Percentiles rank a stretch among this genome's conserved stretches.
These are phyloP conservation scores for Sporobolomyces roseus DNA, from an alignment of 768 basidiomycete genomes.

Conservation along the genomic window DNA sequence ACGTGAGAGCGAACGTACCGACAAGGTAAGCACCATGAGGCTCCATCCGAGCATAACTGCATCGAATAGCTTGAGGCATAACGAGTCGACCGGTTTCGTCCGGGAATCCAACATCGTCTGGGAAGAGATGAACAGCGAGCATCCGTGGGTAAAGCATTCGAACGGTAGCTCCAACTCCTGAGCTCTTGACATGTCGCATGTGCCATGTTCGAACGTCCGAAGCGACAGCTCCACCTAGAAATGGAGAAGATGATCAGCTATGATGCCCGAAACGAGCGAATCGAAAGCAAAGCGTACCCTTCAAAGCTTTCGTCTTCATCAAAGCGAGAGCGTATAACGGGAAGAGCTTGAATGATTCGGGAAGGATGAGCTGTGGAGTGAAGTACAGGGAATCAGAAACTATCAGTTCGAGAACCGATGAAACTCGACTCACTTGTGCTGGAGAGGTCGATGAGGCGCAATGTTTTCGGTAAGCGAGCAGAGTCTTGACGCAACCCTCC, in stretches of 20 bases:
- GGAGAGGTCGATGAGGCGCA: slow-evolving; percentile 73
- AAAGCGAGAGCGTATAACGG: slow-evolving; percentile 76
- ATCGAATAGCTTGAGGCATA: slow-evolving; percentile 74
- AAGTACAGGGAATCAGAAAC: background rate
- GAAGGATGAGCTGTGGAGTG: slow-evolving; percentile 71
- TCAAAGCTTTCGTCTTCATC: slow-evolving; percentile 85
- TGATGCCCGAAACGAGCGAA: background rate
- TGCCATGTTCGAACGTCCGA: slow-evolving; percentile 90
- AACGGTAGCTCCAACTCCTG: slow-evolving; percentile 66
- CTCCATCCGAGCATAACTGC: slow-evolving; percentile 81
- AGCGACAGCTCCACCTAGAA: slow-evolving; percentile 72
- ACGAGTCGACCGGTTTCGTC: slow-evolving; percentile 60
- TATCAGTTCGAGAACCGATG: background rate
- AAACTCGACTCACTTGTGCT: slow-evolving; percentile 62
- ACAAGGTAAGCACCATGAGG: slow-evolving; percentile 86
- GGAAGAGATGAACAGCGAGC: slow-evolving; percentile 79
- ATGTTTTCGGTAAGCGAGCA: slow-evolving; percentile 80
- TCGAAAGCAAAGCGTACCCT: slow-evolving; percentile 57
- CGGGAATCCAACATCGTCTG: slow-evolving; percentile 66
- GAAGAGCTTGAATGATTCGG: slow-evolving; percentile 83
- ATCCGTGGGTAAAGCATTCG: slow-evolving; percentile 82
- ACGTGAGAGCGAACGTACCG: slow-evolving; percentile 54
- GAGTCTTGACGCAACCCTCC: slow-evolving; percentile 71
- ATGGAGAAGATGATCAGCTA: background rate
- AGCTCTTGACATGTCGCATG: slow-evolving; percentile 68